Conservation (phyloP, 2,329 filamentous ascomycete genomes). For the Cadophora sp. region DNA sequence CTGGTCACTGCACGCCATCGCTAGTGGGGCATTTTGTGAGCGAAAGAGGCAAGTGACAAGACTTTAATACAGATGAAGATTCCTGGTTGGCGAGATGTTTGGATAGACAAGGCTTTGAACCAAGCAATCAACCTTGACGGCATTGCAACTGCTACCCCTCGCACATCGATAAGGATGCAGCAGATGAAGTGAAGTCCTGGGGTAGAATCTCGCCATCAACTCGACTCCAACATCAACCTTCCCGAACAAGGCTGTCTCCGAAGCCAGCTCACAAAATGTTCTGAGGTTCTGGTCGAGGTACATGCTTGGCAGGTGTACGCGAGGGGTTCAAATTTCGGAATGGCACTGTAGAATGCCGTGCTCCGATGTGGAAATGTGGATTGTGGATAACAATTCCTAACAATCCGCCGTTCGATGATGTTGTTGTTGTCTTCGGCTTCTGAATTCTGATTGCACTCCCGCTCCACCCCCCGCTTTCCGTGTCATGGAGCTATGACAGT, state of each 20-base stretch:
- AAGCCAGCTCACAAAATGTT: not conserved
- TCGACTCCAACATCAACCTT: conserved; percentile 12
- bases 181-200: not conserved
- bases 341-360: conserved; percentile 2
- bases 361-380: not conserved
- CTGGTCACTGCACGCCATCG: conserved; percentile 27
- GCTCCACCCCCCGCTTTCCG: not conserved
- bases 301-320: not conserved
- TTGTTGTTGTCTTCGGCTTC: conserved; percentile 11
- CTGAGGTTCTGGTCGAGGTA: not conserved
- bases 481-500: conserved; percentile 3
- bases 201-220: conserved; percentile 7
- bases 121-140: conserved; percentile 1
- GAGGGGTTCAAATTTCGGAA: not conserved
- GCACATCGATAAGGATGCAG: conserved; percentile 8
- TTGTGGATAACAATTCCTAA: no score
- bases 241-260: conserved; percentile 11
- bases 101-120: conserved; percentile 3
- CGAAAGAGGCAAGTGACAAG: conserved; percentile 31
- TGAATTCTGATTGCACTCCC: not conserved
- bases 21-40: conserved; percentile 7
- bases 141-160: not conserved
- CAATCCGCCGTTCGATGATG: no score
- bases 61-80: conserved; percentile 8
- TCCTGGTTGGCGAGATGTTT: conserved; percentile 12